These are phyloP conservation scores for Penicillium arizonense DNA, from an alignment of 495 filamentous ascomycete species.

Conservation along the genomic window DNA sequence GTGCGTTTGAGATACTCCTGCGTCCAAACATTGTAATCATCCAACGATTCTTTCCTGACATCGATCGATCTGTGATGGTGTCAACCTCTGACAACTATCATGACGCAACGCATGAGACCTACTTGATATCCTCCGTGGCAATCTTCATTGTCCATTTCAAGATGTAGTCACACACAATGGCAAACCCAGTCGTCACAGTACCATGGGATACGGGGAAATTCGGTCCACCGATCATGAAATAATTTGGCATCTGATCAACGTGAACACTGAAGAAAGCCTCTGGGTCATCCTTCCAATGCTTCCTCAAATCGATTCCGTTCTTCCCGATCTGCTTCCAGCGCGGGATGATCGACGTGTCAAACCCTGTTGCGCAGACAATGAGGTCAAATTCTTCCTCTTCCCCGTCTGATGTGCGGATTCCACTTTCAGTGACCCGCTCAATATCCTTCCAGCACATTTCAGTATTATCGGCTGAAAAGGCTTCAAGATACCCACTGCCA, in stretches of 20 bases:
- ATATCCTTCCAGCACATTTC: constrained; percentile 46
- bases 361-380: constrained; percentile 50
- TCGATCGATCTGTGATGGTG: constrained; percentile 15
- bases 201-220: constrained; percentile 53
- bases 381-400: constrained; percentile 38
- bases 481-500: constrained; percentile 35
- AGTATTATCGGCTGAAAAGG: constrained; percentile 42
- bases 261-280: constrained; percentile 39
- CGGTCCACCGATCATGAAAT: constrained; percentile 54
- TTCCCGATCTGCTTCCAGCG: constrained; percentile 31
- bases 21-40: constrained; percentile 37
- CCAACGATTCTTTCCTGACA: constrained; percentile 34
- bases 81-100: background rate
- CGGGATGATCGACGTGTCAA: constrained; percentile 40
- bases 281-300: constrained; percentile 20
- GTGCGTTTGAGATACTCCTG: constrained; percentile 37
- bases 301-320: constrained; percentile 25
- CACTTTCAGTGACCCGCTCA: constrained; percentile 44
- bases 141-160: constrained; percentile 43
- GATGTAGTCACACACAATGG: constrained; percentile 38
- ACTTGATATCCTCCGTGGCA: constrained; percentile 43
- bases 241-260: constrained; percentile 42
- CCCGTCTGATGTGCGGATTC: constrained; percentile 31
- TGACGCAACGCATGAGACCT: background rate
- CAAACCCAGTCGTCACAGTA: constrained; percentile 49